These are phyloP conservation scores for Ephemerocybe angulata DNA, from an alignment of 768 basidiomycete genomes.

Conservation along the genomic window DNA sequence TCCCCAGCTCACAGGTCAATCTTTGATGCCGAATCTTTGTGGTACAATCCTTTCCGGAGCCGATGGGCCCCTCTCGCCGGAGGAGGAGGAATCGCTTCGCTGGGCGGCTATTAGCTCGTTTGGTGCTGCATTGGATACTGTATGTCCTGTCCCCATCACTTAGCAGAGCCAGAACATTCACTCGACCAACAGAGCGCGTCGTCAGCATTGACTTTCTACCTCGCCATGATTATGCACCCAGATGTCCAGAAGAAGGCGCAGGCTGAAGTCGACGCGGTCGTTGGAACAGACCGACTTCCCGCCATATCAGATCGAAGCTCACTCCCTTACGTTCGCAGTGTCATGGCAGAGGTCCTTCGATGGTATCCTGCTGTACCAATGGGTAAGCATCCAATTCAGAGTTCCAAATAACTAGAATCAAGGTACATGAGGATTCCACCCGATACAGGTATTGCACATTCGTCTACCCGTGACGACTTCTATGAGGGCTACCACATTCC, in stretches of 20 bases:
- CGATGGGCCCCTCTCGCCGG: slow-evolving; percentile 44
- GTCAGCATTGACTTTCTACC: slow-evolving; percentile 54
- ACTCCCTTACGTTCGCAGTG: slow-evolving; percentile 58
- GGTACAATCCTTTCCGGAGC: slow-evolving; percentile 51
- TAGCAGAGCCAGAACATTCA: background rate
- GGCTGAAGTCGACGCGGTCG: slow-evolving; percentile 54
- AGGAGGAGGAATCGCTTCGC: slow-evolving; percentile 64
- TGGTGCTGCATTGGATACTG: slow-evolving; percentile 51
- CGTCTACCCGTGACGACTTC: slow-evolving; percentile 27
- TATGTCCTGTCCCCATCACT: slow-evolving; percentile 21
- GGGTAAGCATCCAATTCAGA: slow-evolving; percentile 24
- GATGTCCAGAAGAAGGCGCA: slow-evolving; percentile 57
- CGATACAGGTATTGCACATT: slow-evolving; percentile 26
- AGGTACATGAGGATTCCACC: too few relatives aligned
- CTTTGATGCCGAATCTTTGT: slow-evolving; percentile 45
- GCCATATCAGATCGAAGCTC: slow-evolving; percentile 52
- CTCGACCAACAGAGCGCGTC: slow-evolving; percentile 51
- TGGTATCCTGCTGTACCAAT: slow-evolving; percentile 46
- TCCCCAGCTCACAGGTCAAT: slow-evolving; percentile 51
- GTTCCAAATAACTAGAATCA: too few relatives aligned
- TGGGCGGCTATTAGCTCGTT: slow-evolving; percentile 54
- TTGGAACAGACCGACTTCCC: slow-evolving; percentile 58
- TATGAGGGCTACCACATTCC: slow-evolving; percentile 30
- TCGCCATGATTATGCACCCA: slow-evolving; percentile 57
- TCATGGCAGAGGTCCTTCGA: slow-evolving; percentile 57